These are phyloP conservation scores for Thinopyrum elongatum DNA, from an alignment of 176 grass and related monocot genomes.

Conservation along the genomic window DNA sequence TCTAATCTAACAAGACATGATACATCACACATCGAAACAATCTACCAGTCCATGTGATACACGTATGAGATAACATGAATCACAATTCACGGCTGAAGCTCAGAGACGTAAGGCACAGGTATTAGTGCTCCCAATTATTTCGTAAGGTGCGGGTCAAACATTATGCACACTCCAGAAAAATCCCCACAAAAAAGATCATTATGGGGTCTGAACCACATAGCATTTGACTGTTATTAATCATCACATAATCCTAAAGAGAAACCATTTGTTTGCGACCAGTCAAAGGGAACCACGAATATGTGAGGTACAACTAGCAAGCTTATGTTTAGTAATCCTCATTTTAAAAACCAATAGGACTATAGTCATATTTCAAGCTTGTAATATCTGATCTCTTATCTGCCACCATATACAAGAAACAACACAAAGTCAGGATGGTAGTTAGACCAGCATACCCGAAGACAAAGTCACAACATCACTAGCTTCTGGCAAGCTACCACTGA, in stretches of 20 bases:
- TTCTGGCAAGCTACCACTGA: constrained; percentile 8
- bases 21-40: not conserved
- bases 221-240: not conserved
- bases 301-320: not conserved
- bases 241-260: not conserved
- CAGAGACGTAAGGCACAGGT: not conserved
- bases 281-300: not conserved
- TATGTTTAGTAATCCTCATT: not conserved
- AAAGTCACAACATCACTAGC: constrained; percentile 12
- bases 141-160: not conserved
- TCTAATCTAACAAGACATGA: not conserved
- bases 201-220: not conserved
- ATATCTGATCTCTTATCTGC: not conserved
- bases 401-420: not conserved
- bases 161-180: not conserved
- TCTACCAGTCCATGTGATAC: not conserved
- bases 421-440: not conserved
- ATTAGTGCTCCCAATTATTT: not conserved
- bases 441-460: not conserved
- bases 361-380: not conserved
- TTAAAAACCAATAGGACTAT: not conserved
- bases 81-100: not conserved
- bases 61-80: not conserved
- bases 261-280: not conserved
- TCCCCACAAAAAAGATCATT: not conserved